A percentile compares a stretch with the other conserved stretches of the same genome.
These are phyloP conservation scores for Balansia obtecta DNA, from an alignment of 2,329 filamentous ascomycete species.

Conservation along the genomic window DNA sequence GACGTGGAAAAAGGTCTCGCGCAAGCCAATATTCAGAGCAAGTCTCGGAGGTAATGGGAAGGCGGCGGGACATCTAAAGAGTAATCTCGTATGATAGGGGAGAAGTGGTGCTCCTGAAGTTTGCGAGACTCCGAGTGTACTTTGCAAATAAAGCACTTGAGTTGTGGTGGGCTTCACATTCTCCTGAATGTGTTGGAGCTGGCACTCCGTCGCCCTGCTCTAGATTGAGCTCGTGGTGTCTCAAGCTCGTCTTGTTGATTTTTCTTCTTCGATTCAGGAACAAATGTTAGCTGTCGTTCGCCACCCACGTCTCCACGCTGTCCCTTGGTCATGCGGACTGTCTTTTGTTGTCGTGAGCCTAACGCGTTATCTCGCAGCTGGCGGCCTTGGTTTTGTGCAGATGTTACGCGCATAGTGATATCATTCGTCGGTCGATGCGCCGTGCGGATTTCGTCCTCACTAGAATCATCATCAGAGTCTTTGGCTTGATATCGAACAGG, in stretches of 20 bases:
- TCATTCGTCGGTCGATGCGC: constrained; percentile 21
- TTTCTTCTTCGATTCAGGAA: constrained; percentile 45
- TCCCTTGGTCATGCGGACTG: constrained; percentile 31
- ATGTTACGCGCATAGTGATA: constrained; percentile 55
- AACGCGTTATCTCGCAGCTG: constrained; percentile 43
- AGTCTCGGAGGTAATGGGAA: constrained; percentile 13
- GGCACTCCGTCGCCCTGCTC: constrained; percentile 50
- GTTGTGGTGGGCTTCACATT: constrained; percentile 29
- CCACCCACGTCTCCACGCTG: constrained; percentile 40
- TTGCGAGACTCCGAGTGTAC: constrained; percentile 4
- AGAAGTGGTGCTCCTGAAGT: background rate
- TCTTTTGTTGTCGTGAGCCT: constrained; percentile 41
- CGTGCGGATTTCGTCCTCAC: constrained; percentile 22
- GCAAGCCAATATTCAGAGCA: constrained; percentile 24
- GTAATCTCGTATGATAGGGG: background rate
- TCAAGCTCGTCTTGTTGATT: constrained; percentile 26
- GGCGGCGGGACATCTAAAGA: background rate
- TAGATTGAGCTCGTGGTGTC: constrained; percentile 20
- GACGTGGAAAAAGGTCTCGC: constrained; percentile 48
- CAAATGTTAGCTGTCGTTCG: constrained; percentile 61
- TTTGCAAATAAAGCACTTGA: constrained; percentile 8
- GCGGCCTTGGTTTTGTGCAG: constrained; percentile 48
- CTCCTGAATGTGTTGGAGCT: constrained; percentile 64
- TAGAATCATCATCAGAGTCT: constrained; percentile 32
- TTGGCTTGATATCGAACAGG: constrained; percentile 24